phyloP scores from a whole-genome alignment of 2,329 filamentous ascomycete species.

The Aspergillus bombycis region DNA sequence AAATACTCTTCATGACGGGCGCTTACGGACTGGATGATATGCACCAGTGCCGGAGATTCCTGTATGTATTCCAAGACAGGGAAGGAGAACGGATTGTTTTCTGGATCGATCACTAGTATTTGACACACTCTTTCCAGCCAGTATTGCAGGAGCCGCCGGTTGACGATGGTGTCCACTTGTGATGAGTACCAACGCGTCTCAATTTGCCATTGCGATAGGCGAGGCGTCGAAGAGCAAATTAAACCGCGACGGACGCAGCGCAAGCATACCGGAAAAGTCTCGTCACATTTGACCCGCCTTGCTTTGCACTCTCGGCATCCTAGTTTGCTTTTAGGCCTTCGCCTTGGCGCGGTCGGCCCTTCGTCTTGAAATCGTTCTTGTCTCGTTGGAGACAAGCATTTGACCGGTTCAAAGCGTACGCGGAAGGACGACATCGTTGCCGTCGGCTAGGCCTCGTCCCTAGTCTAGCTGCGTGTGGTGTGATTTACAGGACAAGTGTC shows the following conservation, averaged over 20 bases:
- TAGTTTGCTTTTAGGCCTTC: background rate
- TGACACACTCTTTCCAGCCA: constrained; percentile 20
- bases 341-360: background rate
- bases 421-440: background rate
- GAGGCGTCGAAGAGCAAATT: constrained; percentile 12
- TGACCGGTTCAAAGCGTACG: background rate
- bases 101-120: constrained; percentile 15
- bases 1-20: constrained; percentile 21
- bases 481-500: background rate
- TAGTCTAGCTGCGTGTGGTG: background rate
- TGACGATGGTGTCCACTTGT: background rate
- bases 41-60: constrained; percentile 15
- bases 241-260: constrained; percentile 15
- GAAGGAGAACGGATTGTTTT: constrained; percentile 19
- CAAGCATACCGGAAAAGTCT: constrained; percentile 20
- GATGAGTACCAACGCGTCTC: background rate
- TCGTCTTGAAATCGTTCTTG: background rate
- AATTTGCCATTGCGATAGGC: constrained; percentile 14
- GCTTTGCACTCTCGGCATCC: constrained; percentile 24
- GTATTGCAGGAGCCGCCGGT: constrained; percentile 17
- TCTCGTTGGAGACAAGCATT: background rate
- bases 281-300: constrained; percentile 25
- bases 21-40: constrained; percentile 18
- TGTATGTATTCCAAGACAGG: constrained; percentile 13
- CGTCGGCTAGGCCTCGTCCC: background rate